Conservation (phyloP, 345 rosid species). For the Psidium friedrichsthalianum region DNA sequence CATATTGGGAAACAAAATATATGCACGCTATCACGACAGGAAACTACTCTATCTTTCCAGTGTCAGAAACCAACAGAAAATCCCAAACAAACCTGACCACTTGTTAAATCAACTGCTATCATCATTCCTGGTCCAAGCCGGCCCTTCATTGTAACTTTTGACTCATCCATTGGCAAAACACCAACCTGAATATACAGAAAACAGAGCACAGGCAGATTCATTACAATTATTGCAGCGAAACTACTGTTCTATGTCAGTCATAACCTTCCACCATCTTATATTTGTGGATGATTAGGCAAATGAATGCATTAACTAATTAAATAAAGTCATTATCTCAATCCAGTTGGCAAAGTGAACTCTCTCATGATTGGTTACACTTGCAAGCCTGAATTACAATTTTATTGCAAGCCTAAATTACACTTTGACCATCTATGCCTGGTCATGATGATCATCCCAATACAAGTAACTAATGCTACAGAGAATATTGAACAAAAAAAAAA, state of each 20-base stretch:
- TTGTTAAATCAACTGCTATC: constrained; percentile 76
- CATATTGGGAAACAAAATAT: not conserved
- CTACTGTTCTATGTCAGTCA: not conserved
- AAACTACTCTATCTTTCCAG: not conserved
- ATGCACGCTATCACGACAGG: not conserved
- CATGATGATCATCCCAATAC: not conserved
- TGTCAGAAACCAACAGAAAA: not conserved
- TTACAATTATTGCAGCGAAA: not conserved
- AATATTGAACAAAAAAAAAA: not conserved
- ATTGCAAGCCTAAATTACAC: not conserved
- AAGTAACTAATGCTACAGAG: not conserved
- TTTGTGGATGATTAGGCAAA: not conserved
- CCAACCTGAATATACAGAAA: constrained; percentile 57
- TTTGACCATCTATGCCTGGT: not conserved
- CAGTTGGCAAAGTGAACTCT: not conserved
- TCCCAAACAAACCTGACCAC: constrained; percentile 71
- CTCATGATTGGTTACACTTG: not conserved
- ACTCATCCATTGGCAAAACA: constrained; percentile 91
- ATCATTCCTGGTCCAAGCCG: constrained; percentile 99
- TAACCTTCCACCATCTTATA: not conserved
- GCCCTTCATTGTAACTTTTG: constrained; percentile 85
- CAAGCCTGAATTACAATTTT: not conserved
- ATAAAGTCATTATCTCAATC: not conserved
- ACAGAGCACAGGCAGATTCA: not conserved
- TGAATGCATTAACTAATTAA: not conserved